Evolutionary conservation across 2,329 filamentous ascomycete species (phyloP).

Genomic region (Rhynchosporium secalis): DNA sequence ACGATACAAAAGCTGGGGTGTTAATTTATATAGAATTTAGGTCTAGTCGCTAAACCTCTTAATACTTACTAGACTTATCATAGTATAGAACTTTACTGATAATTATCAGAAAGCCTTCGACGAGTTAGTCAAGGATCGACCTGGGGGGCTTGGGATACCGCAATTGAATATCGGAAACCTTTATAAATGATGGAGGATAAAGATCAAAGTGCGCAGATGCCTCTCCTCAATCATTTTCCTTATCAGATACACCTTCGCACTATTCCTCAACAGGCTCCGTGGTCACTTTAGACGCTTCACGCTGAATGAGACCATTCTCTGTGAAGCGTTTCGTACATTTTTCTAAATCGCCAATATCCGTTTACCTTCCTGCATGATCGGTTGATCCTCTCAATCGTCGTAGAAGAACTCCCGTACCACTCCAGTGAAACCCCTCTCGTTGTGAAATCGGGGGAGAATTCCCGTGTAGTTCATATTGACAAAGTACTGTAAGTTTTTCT

Average conservation of each 20-base stretch:
- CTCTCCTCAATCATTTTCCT: no score
- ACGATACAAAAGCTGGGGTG: no score
- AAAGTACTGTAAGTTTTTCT: constrained; percentile 17
- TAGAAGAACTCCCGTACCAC: constrained; percentile 16
- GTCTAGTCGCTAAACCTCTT: no score
- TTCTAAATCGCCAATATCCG: constrained; percentile 10
- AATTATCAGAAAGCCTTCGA: no score
- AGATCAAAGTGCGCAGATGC: no score
- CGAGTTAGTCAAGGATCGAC: no score
- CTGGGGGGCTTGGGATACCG: no score
- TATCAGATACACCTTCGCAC: neutral
- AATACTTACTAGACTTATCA: no score
- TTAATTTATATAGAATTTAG: no score
- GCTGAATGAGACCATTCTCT: constrained; percentile 5
- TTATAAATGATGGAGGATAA: no score
- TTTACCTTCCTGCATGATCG: constrained; percentile 10
- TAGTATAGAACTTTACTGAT: no score
- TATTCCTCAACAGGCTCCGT: neutral
- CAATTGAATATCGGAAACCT: no score
- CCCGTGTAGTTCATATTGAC: constrained; percentile 18
- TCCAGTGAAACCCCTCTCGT: constrained; percentile 1
- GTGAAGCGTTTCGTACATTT: constrained; percentile 13
- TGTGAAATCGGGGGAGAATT: constrained; percentile 17
- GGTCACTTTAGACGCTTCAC: neutral
- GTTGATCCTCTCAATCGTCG: constrained; percentile 14